A percentile compares a stretch with the other conserved stretches of the same genome.
phyloP scores from a whole-genome alignment of 148 eudicot species.

The Salicornia ramosissima region DNA sequence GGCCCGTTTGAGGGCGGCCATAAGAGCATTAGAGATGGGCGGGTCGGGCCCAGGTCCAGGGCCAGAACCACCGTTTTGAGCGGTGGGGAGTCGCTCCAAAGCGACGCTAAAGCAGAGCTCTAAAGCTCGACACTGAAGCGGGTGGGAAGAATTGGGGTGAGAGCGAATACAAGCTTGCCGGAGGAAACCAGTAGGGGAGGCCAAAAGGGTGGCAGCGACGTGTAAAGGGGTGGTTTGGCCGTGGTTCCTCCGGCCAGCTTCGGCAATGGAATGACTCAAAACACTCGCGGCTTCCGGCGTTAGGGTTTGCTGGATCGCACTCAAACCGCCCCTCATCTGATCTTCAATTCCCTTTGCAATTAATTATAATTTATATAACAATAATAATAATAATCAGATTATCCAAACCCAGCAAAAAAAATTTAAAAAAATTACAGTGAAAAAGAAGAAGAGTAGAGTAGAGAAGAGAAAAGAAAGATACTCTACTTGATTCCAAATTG shows the following conservation, averaged over 20 bases:
- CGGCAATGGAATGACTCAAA: slow-evolving; percentile 68
- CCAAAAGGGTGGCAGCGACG: slow-evolving; percentile 74
- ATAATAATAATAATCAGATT: no score
- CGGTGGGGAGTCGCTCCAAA: slow-evolving; percentile 68
- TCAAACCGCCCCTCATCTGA: slow-evolving; percentile 76
- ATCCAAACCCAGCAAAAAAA: not conserved
- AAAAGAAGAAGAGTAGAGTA: no score
- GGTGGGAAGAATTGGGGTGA: slow-evolving; percentile 91
- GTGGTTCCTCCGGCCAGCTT: slow-evolving; percentile 78
- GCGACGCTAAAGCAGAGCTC: slow-evolving; percentile 97
- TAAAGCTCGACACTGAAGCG: slow-evolving; percentile 85
- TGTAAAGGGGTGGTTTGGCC: slow-evolving; percentile 94
- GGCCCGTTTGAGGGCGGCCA: slow-evolving; percentile 87
- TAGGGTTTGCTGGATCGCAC: slow-evolving; percentile 86
- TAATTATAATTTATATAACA: no score
- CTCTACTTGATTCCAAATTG: no score
- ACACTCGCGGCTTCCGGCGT: slow-evolving; percentile 82
- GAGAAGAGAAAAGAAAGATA: no score
- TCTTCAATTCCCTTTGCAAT: not conserved
- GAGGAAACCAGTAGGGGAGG: slow-evolving; percentile 64
- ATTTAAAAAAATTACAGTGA: no score
- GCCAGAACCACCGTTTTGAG: slow-evolving; percentile 19
- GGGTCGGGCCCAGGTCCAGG: slow-evolving; percentile 35
- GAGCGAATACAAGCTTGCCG: slow-evolving; percentile 87
- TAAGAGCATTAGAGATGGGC: slow-evolving; percentile 81